Base-by-base conservation (phyloP, 2,329 filamentous ascomycete species). In the Cladophialophora psammophila region DNA sequence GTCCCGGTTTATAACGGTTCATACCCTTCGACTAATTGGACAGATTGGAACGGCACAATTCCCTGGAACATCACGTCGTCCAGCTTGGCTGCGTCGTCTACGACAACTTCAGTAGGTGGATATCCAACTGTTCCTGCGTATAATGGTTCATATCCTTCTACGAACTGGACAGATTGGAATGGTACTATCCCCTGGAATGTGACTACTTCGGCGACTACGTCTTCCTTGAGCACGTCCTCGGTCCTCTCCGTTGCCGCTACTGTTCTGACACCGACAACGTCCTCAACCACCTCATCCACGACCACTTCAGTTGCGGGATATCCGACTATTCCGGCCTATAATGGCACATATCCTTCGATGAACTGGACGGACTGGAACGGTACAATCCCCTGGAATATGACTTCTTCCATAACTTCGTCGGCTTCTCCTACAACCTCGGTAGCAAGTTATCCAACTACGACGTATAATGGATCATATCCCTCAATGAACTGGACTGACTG, bases 141-240 rank as follows among this genome's bases (percentile, higher is more conserved):
- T 12, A 56, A 38, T n/a, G 35, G 35, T 7, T 34, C 58, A 52
- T 40, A 32, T 57, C 32, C 54, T 13, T 35, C n/a, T 18, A 57
- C 54, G 31, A 20, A 57, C 54, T 59, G 56, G 56, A 42, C 56
- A 45, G 38, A 40, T 59, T 42, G 56, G 35, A 59, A 45, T 18
- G 31, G 50, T 34, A 31, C 50, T 15, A 12, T 53, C 13, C 20
- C 50, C 7, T 53, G 20, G 31, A 53, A 31, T 34, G 8, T 34
- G 13, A 53, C 50, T 15, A 32, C 20, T n/a, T 13, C 50, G 2
- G 6, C 20, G 15, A 31, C 55, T 15, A 58, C 55, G 8, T 58
- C 40, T 42, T n/a, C 40, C 5, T 42, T 42, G 40, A 42, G 40
- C 40, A 42, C 40, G 40, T 42, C 45, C 45, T 50, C 45, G 8